A percentile compares a stretch with the other conserved stretches of the same genome.
Conservation (phyloP, 345 rosid genomes). For the Microcos paniculata region DNA sequence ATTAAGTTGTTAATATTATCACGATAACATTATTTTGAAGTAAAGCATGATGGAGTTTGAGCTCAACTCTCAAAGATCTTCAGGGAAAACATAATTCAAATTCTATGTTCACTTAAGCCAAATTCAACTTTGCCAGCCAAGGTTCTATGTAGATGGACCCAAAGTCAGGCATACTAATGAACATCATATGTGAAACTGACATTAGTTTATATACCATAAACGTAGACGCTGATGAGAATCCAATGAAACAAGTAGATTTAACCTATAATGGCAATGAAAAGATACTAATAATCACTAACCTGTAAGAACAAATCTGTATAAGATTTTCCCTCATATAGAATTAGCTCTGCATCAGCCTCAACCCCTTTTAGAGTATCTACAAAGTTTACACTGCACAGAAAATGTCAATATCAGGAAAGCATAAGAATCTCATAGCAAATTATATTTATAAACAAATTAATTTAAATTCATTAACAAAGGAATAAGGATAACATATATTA, state of each 20-base stretch:
- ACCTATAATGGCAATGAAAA: not conserved
- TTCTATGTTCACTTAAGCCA: not conserved
- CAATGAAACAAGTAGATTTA: not conserved
- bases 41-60: not conserved
- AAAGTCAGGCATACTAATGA: not conserved
- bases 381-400: slow-evolving; percentile 57
- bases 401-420: slow-evolving; percentile 16
- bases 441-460: too few relatives aligned
- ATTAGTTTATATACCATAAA: not conserved
- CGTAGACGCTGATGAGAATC: not conserved
- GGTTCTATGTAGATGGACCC: too few relatives aligned
- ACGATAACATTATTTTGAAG: not conserved
- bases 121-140: too few relatives aligned
- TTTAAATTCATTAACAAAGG: too few relatives aligned
- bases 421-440: too few relatives aligned
- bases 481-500: too few relatives aligned
- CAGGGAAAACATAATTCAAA: not conserved
- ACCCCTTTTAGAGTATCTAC: slow-evolving; percentile 54
- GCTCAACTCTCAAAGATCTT: not conserved
- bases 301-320: slow-evolving; percentile 95
- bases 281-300: slow-evolving; percentile 37
- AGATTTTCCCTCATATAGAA: slow-evolving; percentile 72
- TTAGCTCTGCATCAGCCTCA: slow-evolving; percentile 59
- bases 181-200: not conserved
- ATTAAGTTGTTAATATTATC: not conserved